Evolutionary conservation across 768 basidiomycete species (phyloP), one percentile per base, ranked within the genome.

Genomic region (Mycena filopes): DNA sequence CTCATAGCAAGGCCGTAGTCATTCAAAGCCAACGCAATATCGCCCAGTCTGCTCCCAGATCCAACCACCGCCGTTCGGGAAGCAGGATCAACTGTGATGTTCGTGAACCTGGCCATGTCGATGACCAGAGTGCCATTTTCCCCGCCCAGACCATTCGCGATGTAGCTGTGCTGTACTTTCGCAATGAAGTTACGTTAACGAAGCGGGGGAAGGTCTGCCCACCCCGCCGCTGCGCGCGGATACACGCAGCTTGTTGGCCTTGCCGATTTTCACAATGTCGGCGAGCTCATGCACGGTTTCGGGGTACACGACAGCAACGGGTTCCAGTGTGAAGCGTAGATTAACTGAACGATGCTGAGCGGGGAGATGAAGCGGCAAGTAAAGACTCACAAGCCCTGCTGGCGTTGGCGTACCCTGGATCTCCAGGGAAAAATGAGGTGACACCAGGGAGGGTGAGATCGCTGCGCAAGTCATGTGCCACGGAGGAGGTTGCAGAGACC

Each of bases 101-200:
- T 61, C 15, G 73, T 81, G 69, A 84, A 75, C 23, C 75, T 73
- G 20, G 73, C 72, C 56, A 84, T 67, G 63, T 85, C 83, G 23
- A 85, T 71, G 40, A 85, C 79, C 7, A 84, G 65, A 1, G 76
- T 73, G 4, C 80, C 81, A 51, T 80, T 72, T 67, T 79, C 75
- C 8, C 81, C 81, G 18, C 81, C 80, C 1, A 82, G 73, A 2
- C 81, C 80, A 58, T 82, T 80, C 1, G 82, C 82, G 16, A 82
- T 77, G 60, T 83, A 84, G 65, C 80, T 82, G 63, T 83, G 82
- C 78, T 72, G 49, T 11, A n/a, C n/a, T 33, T 20, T 31, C 16
- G 47, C 11, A 25, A 33, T 59, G 15, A 46, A 29, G 11, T 18
- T 31, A 43, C 15, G 25, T 6, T 26, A 26, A 16, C 13, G 4